Evolutionary conservation across 176 grass and related monocot species (phyloP).

Genomic region (Bonia amplexicaulis): DNA sequence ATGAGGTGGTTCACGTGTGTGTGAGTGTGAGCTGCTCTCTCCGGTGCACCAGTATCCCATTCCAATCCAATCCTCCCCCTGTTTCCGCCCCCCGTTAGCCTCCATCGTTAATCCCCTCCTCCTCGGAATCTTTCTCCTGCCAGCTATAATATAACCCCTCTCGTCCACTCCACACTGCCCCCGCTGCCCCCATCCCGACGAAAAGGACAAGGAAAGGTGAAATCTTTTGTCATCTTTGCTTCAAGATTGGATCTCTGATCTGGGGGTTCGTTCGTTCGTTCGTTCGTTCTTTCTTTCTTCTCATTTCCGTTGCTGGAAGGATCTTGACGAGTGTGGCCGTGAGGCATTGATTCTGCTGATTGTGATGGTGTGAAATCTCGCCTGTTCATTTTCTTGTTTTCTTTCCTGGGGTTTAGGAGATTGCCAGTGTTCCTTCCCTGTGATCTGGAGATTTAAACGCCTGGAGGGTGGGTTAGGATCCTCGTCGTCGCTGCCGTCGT

Average conservation of each 20-base stretch:
- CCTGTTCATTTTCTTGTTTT: not conserved
- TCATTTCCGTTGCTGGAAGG: not conserved
- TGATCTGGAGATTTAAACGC: not conserved
- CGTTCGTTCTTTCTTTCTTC: not conserved
- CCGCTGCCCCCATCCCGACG: not conserved
- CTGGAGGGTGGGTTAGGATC: too few species aligned
- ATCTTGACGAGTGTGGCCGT: not conserved
- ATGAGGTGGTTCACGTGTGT: not conserved
- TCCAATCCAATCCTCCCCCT: not conserved
- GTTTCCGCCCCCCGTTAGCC: conserved; percentile 45
- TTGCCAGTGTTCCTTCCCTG: not conserved
- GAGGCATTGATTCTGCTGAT: not conserved
- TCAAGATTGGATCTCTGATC: not conserved
- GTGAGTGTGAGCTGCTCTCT: not conserved
- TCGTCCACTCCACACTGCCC: not conserved
- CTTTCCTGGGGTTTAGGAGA: not conserved
- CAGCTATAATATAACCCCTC: conserved; percentile 21
- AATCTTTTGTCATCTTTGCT: not conserved
- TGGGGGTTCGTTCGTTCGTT: not conserved
- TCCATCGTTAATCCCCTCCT: not conserved
- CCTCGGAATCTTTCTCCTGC: conserved; percentile 21
- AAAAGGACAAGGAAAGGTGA: not conserved
- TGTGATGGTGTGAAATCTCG: not conserved
- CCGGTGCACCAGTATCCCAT: too few species aligned
- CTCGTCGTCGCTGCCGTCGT: too few species aligned